Evolutionary conservation across 2,329 filamentous ascomycete species (phyloP).

Genomic region (Incumbomyces delicatus): DNA sequence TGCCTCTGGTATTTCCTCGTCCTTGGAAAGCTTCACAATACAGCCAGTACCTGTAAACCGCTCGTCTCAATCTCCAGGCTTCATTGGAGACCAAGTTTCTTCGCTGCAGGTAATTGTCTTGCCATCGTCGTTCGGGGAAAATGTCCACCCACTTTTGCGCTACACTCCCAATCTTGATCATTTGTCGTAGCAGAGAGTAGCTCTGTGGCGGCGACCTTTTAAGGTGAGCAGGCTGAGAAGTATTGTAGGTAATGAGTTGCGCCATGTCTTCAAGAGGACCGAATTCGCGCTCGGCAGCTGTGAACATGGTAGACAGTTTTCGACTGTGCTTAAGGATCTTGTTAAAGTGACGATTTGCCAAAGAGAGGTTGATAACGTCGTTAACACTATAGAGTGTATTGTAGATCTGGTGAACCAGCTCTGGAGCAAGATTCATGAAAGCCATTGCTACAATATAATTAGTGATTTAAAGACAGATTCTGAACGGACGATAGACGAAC

Average conservation of each 20-base stretch:
- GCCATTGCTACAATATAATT: slow-evolving; percentile 32
- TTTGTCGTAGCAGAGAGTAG: slow-evolving; percentile 45
- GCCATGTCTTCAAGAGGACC: slow-evolving; percentile 50
- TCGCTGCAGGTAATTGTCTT: slow-evolving; percentile 42
- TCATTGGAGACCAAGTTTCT: slow-evolving; percentile 43
- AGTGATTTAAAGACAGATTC: neutral
- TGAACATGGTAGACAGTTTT: slow-evolving; percentile 44
- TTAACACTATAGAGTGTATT: slow-evolving; percentile 42
- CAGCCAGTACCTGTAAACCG: slow-evolving; percentile 52
- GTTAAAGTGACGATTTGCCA: slow-evolving; percentile 46
- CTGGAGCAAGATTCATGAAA: slow-evolving; percentile 47
- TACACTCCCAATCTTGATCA: slow-evolving; percentile 44
- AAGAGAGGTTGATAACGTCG: slow-evolving; percentile 45
- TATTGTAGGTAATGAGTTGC: slow-evolving; percentile 52
- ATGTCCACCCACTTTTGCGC: slow-evolving; percentile 51
- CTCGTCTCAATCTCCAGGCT: slow-evolving; percentile 43
- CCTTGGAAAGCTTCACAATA: slow-evolving; percentile 51
- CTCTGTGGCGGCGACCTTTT: slow-evolving; percentile 45
- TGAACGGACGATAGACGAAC: neutral
- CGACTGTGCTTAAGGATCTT: slow-evolving; percentile 44
- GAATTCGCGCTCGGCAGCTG: slow-evolving; percentile 46
- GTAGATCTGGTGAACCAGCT: slow-evolving; percentile 49
- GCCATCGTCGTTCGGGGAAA: slow-evolving; percentile 57
- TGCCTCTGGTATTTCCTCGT: slow-evolving; percentile 39
- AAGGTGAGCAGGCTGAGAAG: slow-evolving; percentile 48